Conservation (phyloP, 1,284 basidiomycete species). For the Pterula multifida region DNA sequence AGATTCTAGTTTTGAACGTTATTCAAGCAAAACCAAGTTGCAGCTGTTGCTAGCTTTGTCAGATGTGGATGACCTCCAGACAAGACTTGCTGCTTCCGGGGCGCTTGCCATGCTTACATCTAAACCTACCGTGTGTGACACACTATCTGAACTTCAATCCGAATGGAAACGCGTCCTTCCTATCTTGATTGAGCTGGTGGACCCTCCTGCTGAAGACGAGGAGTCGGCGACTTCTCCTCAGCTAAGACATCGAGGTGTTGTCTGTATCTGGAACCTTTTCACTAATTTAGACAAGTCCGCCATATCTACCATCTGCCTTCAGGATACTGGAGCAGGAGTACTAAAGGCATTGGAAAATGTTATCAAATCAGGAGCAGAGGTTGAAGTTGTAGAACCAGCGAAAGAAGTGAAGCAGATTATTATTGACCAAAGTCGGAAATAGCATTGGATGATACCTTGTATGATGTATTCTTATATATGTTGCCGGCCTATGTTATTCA, state of each 20-base stretch:
- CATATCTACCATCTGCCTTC: slow-evolving; percentile 25
- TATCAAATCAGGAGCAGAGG: slow-evolving; percentile 24
- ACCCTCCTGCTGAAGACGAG: slow-evolving; percentile 30
- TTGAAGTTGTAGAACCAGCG: slow-evolving; percentile 27
- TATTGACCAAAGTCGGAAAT: slow-evolving; percentile 14
- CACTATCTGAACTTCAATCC: slow-evolving; percentile 48
- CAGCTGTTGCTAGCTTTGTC: slow-evolving; percentile 78
- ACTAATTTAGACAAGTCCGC: slow-evolving; percentile 26
- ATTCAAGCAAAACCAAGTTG: slow-evolving; percentile 56
- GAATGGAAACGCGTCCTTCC: slow-evolving; percentile 48
- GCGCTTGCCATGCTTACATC: slow-evolving; percentile 71
- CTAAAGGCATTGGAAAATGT: slow-evolving; percentile 36
- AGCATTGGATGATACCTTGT: not conserved
- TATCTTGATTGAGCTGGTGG: slow-evolving; percentile 53
- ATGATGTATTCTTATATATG: no score
- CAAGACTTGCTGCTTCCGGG: slow-evolving; percentile 76
- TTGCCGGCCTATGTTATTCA: no score
- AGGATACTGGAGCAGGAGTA: slow-evolving; percentile 39
- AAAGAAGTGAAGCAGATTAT: slow-evolving; percentile 33
- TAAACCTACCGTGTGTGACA: slow-evolving; percentile 47
- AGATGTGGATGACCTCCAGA: slow-evolving; percentile 73
- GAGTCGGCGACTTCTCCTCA: slow-evolving; percentile 34
- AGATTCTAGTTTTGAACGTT: slow-evolving; percentile 63
- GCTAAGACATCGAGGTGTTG: slow-evolving; percentile 63
- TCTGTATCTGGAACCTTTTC: slow-evolving; percentile 59